These are phyloP conservation scores for Entomortierella parvispora DNA, from an alignment of 192 early-diverging fungal species.

Conservation along the genomic window DNA sequence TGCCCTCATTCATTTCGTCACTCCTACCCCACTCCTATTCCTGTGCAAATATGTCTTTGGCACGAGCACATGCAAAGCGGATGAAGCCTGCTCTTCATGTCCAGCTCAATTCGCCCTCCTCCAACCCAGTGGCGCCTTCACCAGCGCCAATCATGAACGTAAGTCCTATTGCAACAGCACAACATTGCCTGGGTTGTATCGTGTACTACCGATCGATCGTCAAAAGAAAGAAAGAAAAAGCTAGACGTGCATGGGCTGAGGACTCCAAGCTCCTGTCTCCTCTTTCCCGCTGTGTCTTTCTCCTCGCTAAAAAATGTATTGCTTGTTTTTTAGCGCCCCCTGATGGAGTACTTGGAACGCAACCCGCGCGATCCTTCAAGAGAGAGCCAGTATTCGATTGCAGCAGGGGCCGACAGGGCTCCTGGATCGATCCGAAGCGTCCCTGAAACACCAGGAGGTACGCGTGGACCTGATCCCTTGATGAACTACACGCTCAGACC, in stretches of 20 bases:
- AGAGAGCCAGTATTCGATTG: constrained; percentile 26
- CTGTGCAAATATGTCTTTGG: constrained; percentile 22
- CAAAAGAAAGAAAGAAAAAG: neutral
- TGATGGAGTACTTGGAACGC: constrained; percentile 35
- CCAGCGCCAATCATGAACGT: constrained; percentile 32
- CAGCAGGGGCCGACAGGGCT: constrained; percentile 13
- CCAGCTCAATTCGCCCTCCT: constrained; percentile 27
- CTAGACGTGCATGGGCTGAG: neutral
- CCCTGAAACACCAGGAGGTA: constrained; percentile 47
- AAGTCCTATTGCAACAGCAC: neutral
- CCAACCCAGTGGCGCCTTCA: constrained; percentile 13
- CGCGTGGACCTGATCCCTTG: constrained; percentile 32
- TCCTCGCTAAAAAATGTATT: neutral
- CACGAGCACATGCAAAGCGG: constrained; percentile 34
- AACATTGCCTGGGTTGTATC: neutral
- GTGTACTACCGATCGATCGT: no score
- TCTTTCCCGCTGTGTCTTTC: neutral
- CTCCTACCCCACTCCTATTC: neutral
- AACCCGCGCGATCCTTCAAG: constrained; percentile 40
- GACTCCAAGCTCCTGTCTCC: neutral
- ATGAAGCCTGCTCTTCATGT: constrained; percentile 37
- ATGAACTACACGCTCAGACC: constrained; percentile 54
- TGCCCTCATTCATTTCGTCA: neutral
- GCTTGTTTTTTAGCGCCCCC: constrained; percentile 12
- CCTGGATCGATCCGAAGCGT: constrained; percentile 36